Conservation (phyloP, 2,329 filamentous ascomycete species). For the Penicillium sp. region DNA sequence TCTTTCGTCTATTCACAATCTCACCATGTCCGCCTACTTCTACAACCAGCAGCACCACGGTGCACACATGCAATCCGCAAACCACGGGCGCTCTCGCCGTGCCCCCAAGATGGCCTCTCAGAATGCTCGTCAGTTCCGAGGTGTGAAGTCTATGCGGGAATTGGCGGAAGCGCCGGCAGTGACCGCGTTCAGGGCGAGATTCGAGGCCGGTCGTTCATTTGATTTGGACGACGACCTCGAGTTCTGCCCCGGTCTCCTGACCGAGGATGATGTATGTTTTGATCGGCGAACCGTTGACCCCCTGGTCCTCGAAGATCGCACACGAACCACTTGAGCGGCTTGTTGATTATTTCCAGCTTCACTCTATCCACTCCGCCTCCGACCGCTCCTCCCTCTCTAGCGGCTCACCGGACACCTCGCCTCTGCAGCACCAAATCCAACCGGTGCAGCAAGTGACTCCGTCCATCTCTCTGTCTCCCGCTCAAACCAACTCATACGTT, state of each 20-base stretch:
- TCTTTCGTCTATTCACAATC: constrained; percentile 14
- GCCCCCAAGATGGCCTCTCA: constrained; percentile 79
- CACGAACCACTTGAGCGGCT: neutral
- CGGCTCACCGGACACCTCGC: constrained; percentile 88
- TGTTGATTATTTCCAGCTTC: constrained; percentile 61
- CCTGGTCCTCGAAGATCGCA: constrained; percentile 1
- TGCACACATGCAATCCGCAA: constrained; percentile 47
- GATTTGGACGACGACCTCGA: constrained; percentile 95
- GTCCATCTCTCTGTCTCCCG: constrained; percentile 68
- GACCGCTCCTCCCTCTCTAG: constrained; percentile 94
- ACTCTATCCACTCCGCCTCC: constrained; percentile 86
- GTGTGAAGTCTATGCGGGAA: constrained; percentile 84
- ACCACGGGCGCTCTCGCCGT: constrained; percentile 84
- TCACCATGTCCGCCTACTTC: constrained; percentile 51
- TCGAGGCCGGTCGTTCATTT: constrained; percentile 89
- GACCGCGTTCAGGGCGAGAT: constrained; percentile 78
- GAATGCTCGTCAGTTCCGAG: constrained; percentile 82
- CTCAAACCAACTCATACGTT: constrained; percentile 59
- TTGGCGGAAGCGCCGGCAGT: constrained; percentile 75
- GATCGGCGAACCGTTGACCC: constrained; percentile 1
- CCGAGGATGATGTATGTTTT: constrained; percentile 79
- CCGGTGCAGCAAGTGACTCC: constrained; percentile 74
- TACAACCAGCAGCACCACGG: constrained; percentile 52
- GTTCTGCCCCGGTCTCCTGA: constrained; percentile 90
- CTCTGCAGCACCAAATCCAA: constrained; percentile 78